phyloP scores from a whole-genome alignment of 805 yeast genomes.

The Myxozyma melibiosi region DNA sequence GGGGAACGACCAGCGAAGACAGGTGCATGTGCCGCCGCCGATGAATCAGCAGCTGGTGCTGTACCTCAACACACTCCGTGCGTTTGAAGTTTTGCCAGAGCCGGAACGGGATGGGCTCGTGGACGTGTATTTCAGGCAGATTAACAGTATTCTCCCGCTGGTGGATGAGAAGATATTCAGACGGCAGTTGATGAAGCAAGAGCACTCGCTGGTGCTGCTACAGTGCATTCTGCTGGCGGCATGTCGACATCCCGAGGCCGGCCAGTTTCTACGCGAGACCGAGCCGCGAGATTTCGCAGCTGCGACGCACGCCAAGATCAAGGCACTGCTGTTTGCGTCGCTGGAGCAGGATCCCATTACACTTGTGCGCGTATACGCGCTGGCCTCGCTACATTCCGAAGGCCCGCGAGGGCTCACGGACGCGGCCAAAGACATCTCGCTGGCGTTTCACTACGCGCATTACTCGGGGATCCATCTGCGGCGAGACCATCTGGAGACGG shows the following conservation, averaged over 20 bases:
- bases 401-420: conserved; percentile 42
- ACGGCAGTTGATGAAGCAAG: conserved; percentile 40
- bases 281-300: conserved; percentile 41
- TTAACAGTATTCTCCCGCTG: conserved; percentile 49
- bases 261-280: conserved; percentile 37
- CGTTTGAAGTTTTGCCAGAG: conserved; percentile 44
- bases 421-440: conserved; percentile 38
- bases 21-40: conserved; percentile 17
- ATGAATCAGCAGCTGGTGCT: conserved; percentile 35
- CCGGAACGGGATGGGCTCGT: conserved; percentile 42
- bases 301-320: conserved; percentile 40
- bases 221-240: conserved; percentile 49
- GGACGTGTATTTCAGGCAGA: conserved; percentile 45
- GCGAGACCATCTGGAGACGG: conserved; percentile 26
- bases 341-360: conserved; percentile 46
- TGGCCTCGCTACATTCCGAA: conserved; percentile 45
- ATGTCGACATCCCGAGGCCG: conserved; percentile 46
- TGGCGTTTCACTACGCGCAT: conserved; percentile 46
- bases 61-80: conserved; percentile 43
- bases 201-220: conserved; percentile 45
- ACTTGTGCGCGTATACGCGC: conserved; percentile 43
- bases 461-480: conserved; percentile 47
- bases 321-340: conserved; percentile 45
- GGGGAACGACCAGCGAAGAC: conserved; percentile 8
- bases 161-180: conserved; percentile 47